A percentile compares a stretch with the other conserved stretches of the same genome.
phyloP scores from a whole-genome alignment of 306 rosid genomes.

The Malus domestica region ASM211411v1 NC_041797.1:4967001-4967500 shows the following conservation, averaged over 20 bases:
- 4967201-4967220: too few species aligned
- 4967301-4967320: constrained; percentile 20
- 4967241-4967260: constrained; percentile 16
- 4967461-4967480: neutral
- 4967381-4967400: constrained; percentile 11
- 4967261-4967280: constrained; percentile 21
- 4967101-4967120: neutral
- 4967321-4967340: constrained; percentile 13
- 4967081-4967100: neutral
- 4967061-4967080: constrained; percentile 13
- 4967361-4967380: neutral
- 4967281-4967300: constrained; percentile 12
- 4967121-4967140: too few species aligned
- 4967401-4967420: constrained; percentile 8
- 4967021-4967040: constrained; percentile 38
- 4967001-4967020: constrained; percentile 31
- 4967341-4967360: neutral
- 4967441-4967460: neutral
- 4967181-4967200: neutral
- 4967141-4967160: neutral
- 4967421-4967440: constrained; percentile 13
- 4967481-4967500: neutral
- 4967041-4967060: constrained; percentile 32
- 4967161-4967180: neutral
- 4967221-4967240: too few species aligned